Evolutionary conservation across 345 rosid species (phyloP), one percentile per base, ranked within the genome.

Genomic region (Nasturtium officinale): DNA sequence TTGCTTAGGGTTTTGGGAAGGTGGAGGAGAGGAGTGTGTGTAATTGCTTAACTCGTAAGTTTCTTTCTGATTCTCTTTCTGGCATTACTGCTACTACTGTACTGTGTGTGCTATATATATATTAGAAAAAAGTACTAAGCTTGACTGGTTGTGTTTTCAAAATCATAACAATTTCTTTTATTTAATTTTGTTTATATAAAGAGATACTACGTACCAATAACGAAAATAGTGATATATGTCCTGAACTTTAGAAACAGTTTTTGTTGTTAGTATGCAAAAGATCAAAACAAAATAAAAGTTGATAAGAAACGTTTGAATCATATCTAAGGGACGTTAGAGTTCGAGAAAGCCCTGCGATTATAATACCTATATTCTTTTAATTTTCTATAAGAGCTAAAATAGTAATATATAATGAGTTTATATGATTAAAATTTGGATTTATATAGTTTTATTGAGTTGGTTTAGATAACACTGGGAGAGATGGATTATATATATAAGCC

Each of bases 1-100:
- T 65, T 65, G 50, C 30, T 77, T 77, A 71, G 73, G 77, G 80
- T 65, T 77, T 77, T 65, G 67, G 20, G 72, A 71, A 71, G 73
- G 42, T 71, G 57, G 76, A 77, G 42, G 56, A 65, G 76, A 71
- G 76, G 45, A 56, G 62, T 48, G 51, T 58, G 51, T 30, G 10
- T 23, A 28, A 64, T 77, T 77, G 73, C 80, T 77, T 77, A 77
- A 77, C 77, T 59, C 73, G 58, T 77, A 77, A 77, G 80, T 65
- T 77, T 77, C 77, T 77, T 40, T 48, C 0, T 35, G 80, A 71
- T 71, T 71, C 72, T 64, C 69, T 61, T 65, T 64, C 63, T 77
- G 57, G 25, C 62, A 21, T 40, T 17, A 51, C 68, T 71, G 67
- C 56, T 71, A 55, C 76, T 70, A 38, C 40, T 77, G 61, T 63